Percentiles rank a stretch among this genome's conserved stretches.
phyloP scores from a whole-genome alignment of 202 grass and related monocot genomes.

The Digitaria exilis region DNA sequence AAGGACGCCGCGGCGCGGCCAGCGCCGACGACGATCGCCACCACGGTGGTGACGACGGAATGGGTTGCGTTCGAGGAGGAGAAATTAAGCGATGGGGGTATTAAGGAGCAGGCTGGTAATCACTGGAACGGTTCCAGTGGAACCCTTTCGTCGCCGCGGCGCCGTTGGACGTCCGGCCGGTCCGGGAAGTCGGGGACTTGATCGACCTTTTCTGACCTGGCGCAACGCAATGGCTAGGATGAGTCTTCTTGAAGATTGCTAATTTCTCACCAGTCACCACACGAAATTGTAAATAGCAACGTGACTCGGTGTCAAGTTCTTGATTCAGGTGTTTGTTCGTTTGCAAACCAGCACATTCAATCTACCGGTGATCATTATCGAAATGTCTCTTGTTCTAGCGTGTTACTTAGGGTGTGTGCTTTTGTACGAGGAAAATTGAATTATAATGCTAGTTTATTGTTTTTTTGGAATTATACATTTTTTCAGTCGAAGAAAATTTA shows the following conservation, averaged over 20 bases:
- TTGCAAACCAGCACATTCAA: neutral
- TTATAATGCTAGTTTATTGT: neutral
- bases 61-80: conserved; percentile 24
- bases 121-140: too few relatives aligned
- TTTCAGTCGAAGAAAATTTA: too few relatives aligned
- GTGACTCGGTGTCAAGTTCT: neutral
- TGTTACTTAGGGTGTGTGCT: neutral
- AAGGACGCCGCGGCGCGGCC: neutral
- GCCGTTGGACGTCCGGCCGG: conserved; percentile 12
- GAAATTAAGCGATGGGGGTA: neutral
- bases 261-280: neutral
- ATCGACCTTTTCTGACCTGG: conserved; percentile 16
- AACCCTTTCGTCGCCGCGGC: conserved; percentile 27
- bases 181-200: conserved; percentile 5
- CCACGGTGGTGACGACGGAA: neutral
- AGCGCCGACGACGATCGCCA: conserved; percentile 23
- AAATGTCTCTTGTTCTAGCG: neutral
- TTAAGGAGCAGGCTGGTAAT: neutral
- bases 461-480: neutral
- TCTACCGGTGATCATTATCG: neutral
- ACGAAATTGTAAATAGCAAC: neutral
- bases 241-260: neutral
- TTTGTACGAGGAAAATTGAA: neutral
- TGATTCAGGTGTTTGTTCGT: neutral
- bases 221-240: neutral